Evolutionary conservation across 139 green algal genomes (phyloP), one percentile per base, ranked within the genome.

Genomic region (Diplosphaera chodatii): DNA sequence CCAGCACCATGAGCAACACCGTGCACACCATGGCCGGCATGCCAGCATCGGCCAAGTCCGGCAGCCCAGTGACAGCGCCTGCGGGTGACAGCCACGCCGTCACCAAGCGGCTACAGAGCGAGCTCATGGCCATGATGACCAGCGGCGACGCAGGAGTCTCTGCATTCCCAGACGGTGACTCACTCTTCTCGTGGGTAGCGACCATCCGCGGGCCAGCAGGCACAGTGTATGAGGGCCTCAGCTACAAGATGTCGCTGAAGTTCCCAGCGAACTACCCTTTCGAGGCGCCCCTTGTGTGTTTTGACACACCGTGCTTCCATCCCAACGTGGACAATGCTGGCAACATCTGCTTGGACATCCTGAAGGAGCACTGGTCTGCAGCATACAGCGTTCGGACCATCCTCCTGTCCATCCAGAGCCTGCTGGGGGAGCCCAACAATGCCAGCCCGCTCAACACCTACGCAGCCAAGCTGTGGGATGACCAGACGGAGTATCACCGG

Each of bases 281-380:
- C 79, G 90, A 92, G 80, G 66, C 88, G 37, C 89, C 89, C 0
- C 71, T 68, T 2, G 89, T 94, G 33, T 84, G 79, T 29, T 94
- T 94, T 72, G 85, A 89, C 59, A 91, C 88, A 1, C 70, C 77
- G 18, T 94, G 89, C 77, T 94, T 91, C 73, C 89, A 94, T 68
- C 89, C 89, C 56, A 94, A 94, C 68, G 89, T 94, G 27, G 88
- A 93, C 71, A 80, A 83, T 23, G 74, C 86, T 62, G 89, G 89
- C 63, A 91, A 91, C 81, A 93, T 94, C 75, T 94, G 89, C 83
- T 79, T 94, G 29, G 89, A 94, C 81, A 94, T 94, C 65, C 77
- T 94, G 18, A 84, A 88, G 64, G 87, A 92, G 22, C 88, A 91
- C 70, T 92, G 87, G 88, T 88, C 77, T 29, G 71, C 71, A 25